Evolutionary conservation across 2,329 filamentous ascomycete genomes (phyloP), one percentile per base, ranked within the genome.

Genomic region (Exophiala sideris): DNA sequence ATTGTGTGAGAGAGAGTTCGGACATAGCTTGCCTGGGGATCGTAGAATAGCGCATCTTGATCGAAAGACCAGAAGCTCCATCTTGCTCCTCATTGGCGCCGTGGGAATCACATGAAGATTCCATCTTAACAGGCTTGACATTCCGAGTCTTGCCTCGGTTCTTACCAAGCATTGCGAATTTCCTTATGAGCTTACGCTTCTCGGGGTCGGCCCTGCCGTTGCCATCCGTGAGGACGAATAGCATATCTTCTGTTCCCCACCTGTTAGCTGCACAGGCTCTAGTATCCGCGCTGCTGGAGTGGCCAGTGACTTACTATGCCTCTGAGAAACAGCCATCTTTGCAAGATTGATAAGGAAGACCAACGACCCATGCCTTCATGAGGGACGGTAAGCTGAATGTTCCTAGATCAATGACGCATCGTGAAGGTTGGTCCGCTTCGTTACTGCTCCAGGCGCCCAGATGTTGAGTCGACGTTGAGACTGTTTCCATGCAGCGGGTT

Each of bases 91-190:
- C 49, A 12, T 10, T 21, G 9, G 9, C 12, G 33, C 20, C 21
- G 18, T 33, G 8, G 2, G 39, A 20, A 29, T 24, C 36, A 9
- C 5, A 12, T 21, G 33, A 32, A 11, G 38, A 33, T 11, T 21
- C 18, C 8, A 33, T 39, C 41, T 40, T 34, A 32, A 8, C 33
- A 16, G 32, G 45, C 46, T 44, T 54, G 38, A 33, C 20, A 11
- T 20, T 47, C 16, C 60, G 58, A 16, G 48, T 38, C 47, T 64
- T 71, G 8, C 68, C 69, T 32, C 62, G 62, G 50, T 75, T 75
- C 58, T 73, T 75, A 4, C 73, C 73, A 12, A 67, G 65, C 74
- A 76, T 76, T 1, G 75, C 73, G 67, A 72, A 68, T 54, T 68
- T 71, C 44, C 71, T 66, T 58, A 73, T 73, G 36, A 71, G 54